Base-by-base conservation (phyloP, 1,284 basidiomycete species). In the Fomitopsis schrenkii region DNA sequence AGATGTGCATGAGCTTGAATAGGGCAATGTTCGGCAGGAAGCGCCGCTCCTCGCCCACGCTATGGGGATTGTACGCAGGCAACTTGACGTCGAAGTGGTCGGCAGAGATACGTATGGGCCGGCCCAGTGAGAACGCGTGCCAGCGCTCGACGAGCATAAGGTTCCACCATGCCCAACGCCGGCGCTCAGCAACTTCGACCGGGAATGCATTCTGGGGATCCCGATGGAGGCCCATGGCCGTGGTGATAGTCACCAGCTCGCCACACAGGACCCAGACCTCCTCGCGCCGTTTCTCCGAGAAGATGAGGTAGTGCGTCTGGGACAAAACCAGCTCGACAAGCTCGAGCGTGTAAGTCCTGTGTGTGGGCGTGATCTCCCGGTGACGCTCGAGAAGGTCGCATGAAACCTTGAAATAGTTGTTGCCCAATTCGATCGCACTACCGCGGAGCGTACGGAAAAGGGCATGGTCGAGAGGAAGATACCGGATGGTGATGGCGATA, bases 131-230 rank as follows among this genome's bases (percentile, higher is more conserved):
- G 74, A 93, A 92, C 2, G 89, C 86, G 72, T 92, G 90, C 91
- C 91, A 93, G 64, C 90, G 79, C 75, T 93, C 90, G 35, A 91
- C 78, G 58, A 91, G 77, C 55, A 93, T 74, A 63, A 91, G 87
- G 73, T 93, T 90, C 91, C 91, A 93, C 90, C 90, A 93, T 2
- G 89, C 88, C 90, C 91, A 93, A 52, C 91, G 79, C 58, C 90
- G 78, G 61, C 91, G 81, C 71, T 92, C 90, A 40, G 88, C 86
- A 5, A 85, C 73, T 61, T 85, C 86, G 60, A 80, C 79, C 50
- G 80, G 80, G 79, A 91, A 87, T 63, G 80, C 81, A 79, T 85
- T 89, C 70, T 85, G 86, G 50, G 90, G 90, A 74, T 93, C 91
- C n/a, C 91, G 85, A 73, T 93, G 90, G 14, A 93, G 76, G 8